Conservation (phyloP, 164 flowering plant species). For the Kalanchoe fedtschenkoi region DNA sequence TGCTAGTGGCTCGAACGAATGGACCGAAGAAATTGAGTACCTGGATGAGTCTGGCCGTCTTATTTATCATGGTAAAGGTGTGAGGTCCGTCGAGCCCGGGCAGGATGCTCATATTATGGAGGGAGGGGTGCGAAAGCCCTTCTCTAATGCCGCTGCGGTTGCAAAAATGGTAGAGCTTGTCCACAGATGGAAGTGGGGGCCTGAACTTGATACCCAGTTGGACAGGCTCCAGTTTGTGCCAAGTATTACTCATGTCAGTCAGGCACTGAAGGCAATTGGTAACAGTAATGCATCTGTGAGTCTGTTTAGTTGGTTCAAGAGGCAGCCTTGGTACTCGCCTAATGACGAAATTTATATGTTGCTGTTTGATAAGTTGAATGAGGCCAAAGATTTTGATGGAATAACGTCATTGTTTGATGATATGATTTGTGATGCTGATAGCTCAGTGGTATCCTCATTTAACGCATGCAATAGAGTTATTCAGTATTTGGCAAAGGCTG, state of each 20-base stretch:
- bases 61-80: constrained; percentile 63
- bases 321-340: constrained; percentile 71
- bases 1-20: constrained; percentile 23
- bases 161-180: constrained; percentile 78
- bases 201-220: constrained; percentile 85
- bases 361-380: constrained; percentile 64
- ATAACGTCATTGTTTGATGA: constrained; percentile 76
- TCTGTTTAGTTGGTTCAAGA: constrained; percentile 76
- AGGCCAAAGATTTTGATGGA: constrained; percentile 51
- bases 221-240: constrained; percentile 81
- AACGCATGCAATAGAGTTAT: constrained; percentile 59
- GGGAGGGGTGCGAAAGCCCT: constrained; percentile 71
- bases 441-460: constrained; percentile 22
- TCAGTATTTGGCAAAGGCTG: constrained; percentile 77
- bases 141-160: constrained; percentile 56
- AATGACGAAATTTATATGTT: constrained; percentile 46
- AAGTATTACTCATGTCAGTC: constrained; percentile 55
- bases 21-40: constrained; percentile 82
- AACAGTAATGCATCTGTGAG: constrained; percentile 54
- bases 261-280: constrained; percentile 50
- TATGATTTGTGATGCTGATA: constrained; percentile 48
- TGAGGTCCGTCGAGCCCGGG: constrained; percentile 74
- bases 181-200: constrained; percentile 97
- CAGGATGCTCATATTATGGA: constrained; percentile 84
- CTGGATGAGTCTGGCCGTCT: constrained; percentile 74